Evolutionary conservation across 2,329 filamentous ascomycete species (phyloP), one percentile per base, ranked within the genome.

Genomic region (Sporothrix euskadiensis): DNA sequence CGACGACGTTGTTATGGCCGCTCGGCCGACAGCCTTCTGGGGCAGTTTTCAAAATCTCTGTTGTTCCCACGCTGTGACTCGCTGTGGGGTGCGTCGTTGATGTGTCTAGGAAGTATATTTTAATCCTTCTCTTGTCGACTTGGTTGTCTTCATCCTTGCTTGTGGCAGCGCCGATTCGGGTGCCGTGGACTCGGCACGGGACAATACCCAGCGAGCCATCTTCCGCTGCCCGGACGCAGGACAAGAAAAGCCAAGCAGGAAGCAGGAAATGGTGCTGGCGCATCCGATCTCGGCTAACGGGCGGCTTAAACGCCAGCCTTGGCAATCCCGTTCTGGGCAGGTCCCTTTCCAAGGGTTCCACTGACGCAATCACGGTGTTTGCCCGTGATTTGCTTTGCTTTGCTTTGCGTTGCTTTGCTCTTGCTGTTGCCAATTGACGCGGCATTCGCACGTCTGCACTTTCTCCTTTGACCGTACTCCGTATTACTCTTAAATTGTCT

Each of bases 251-350:
- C 10, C 39, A 41, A 10, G 39, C 10, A 14, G 9, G 14, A 49
- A 6, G 4, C 44, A 26, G 56, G 56, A 26, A 32, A 59, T 8
- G 1, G 0, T 10, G 14, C 56, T 35, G 57, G 35, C 59, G 32
- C 32, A 26, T 71, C 70, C 70, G 70, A 71, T 65, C 57, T 71
- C 70, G 70, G 70, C 56, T 41, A 49, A 30, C 70, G 70, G 14
- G 52, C 52, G 7, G 52, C 52, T 4, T 12, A 12, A 9, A n/a
- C 52, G 12, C 52, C 52, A 26, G 26, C 56, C 56, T 59, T 59
- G 52, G 52, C 52, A 22, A 12, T 8, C 8, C 52, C 49, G 49
- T 35, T 35, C 8, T 8, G 35, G 35, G 35, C 35, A 3, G 35
- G 35, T 35, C 2, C 26, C 26, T 26, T 26, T 26, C 26, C 26